Evolutionary conservation across 495 filamentous ascomycete genomes (phyloP), one percentile per base, ranked within the genome.

Genomic region (Annulohypoxylon bovei): DNA sequence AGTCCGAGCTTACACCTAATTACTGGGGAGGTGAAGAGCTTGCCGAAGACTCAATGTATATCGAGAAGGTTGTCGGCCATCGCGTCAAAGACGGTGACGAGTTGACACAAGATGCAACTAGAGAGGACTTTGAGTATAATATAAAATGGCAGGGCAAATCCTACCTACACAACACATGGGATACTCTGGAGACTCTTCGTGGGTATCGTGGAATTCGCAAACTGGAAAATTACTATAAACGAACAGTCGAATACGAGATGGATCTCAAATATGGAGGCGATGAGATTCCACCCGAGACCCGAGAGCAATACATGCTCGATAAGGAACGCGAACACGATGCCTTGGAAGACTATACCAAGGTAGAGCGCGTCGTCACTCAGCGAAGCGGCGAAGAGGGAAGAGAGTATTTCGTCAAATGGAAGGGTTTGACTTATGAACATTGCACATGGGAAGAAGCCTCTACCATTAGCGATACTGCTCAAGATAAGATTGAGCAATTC

Each of bases 121-220:
- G 92, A 67, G 87, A 93, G 58, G 92, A 97, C 72, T 98, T 93
- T 67, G 92, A 97, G 65, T 99, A 93, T 77, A 93, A 90, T 75
- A 94, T 99, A 72, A 99, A 99, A 84, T 99, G 95, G 95, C 93
- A 97, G 79, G 91, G 88, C 66, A 91, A 93, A 79, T 96, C 95
- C 22, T 92, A 98, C 78, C 92, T 93, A 70, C 95, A 99, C 82
- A 90, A 94, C 28, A 95, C 95, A 2, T 98, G 96, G 96, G 93
- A 97, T 78, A 88, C 88, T 0, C 88, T 90, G 22, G 90, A 92
- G 55, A 84, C 80, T 47, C 84, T 97, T 27, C 75, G 77, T 7
- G 80, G 77, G 1, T 81, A 81, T 46, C 87, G 90, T 47, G 96
- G 96, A 42, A 90, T 90, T 50, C 91, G 93, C 46, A 91, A 92